Base-by-base conservation (phyloP, 2,329 filamentous ascomycete species). In the Sporothrix brunneoviolacea region DNA sequence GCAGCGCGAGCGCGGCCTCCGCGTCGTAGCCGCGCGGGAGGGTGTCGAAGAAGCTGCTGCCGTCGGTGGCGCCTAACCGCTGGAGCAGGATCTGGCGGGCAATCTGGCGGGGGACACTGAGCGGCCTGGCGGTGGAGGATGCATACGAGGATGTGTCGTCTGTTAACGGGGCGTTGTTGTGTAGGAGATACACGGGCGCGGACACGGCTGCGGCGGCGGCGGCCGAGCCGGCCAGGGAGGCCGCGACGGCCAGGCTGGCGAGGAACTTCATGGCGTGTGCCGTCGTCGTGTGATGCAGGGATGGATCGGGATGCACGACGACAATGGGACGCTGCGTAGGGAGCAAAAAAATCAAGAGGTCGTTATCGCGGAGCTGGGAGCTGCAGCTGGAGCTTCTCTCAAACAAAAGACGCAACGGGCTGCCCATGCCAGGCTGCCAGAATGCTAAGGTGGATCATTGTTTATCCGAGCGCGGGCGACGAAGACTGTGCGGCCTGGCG, bases 31-130 rank as follows among this genome's bases (percentile, higher is more conserved):
- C 65, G 24, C 66, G 62, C 33, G 68, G 72, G 46, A 73, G 68
- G 58, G 71, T 74, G 62, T 66, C 71, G 59, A 69, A 69, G 57
- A 69, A 71, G 57, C 73, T 71, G 55, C 70, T 75, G 60, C 71
- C 71, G 59, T 70, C 68, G 30, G 68, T 64, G 50, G 69, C 67
- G 16, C 70, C 70, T 52, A 81, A 65, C 46, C 80, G 75, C 62
- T 81, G 79, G 12, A 81, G 72, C 42, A 84, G 64, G 59, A 84
- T 71, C 53, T 83, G 70, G 60, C 77, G 72, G 52, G 75, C 77
- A 62, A 80, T 68, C 62, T 75, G 71, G 58, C 73, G 71, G 43
- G 76, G 70, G 58, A 81, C 64, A 40, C 69, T 68, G 46, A 73
- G 66, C 41, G 68, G 60, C 43, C 65, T 55, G 4, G 46, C 16